Conservation (phyloP, 495 filamentous ascomycete genomes). For the Barbatosphaeria neglecta region DNA sequence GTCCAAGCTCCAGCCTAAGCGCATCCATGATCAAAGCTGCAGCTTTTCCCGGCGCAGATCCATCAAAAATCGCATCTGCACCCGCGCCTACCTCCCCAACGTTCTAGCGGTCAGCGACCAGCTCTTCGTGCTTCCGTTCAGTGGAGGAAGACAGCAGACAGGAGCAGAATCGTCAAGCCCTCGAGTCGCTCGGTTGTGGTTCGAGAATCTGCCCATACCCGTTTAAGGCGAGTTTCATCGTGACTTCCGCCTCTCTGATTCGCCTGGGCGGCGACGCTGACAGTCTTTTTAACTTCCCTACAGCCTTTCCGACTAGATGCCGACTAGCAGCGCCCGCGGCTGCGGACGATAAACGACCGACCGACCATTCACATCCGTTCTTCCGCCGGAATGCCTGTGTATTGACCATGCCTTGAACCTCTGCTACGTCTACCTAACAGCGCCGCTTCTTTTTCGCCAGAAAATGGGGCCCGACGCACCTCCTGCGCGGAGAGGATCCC, state of each 20-base stretch:
- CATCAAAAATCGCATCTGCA: too few relatives aligned
- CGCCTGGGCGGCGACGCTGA: background rate
- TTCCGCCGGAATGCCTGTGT: too few relatives aligned
- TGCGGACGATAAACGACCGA: too few relatives aligned
- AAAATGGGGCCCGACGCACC: background rate
- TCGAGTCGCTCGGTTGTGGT: background rate
- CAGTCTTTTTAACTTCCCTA: too few relatives aligned
- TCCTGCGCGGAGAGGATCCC: background rate
- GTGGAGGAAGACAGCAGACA: background rate
- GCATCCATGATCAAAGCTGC: too few relatives aligned
- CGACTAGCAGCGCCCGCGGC: background rate
- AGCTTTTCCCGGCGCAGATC: too few relatives aligned
- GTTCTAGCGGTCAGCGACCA: too few relatives aligned
- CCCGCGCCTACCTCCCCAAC: too few relatives aligned
- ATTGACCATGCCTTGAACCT: background rate
- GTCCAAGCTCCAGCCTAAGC: too few relatives aligned
- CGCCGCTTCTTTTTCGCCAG: background rate
- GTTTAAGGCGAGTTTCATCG: background rate
- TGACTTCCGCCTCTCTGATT: background rate
- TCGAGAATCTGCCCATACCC: background rate
- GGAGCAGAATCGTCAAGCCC: background rate
- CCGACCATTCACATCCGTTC: too few relatives aligned
- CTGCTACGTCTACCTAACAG: background rate
- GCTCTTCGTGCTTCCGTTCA: too few relatives aligned
- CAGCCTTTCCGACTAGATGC: background rate